phyloP scores from a whole-genome alignment of 2,329 filamentous ascomycete genomes.

The Monosporascus cannonballus region DNA sequence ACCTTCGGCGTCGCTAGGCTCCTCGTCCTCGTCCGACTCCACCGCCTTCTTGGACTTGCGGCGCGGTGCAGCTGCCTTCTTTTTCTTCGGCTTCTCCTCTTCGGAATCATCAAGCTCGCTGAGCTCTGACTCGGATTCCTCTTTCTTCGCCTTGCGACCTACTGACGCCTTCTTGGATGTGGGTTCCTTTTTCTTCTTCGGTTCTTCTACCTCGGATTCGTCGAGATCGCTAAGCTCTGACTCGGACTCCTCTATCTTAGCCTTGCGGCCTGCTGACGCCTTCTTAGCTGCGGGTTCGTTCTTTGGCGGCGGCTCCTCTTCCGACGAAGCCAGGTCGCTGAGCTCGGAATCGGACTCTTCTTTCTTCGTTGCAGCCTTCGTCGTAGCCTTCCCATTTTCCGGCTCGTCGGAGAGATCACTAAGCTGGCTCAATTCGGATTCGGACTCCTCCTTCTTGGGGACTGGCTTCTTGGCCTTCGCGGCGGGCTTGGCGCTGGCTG shows the following conservation, averaged over 20 bases:
- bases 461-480: slow-evolving; percentile 21
- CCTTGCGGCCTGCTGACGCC: slow-evolving; percentile 6
- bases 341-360: slow-evolving; percentile 17
- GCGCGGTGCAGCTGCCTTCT: slow-evolving; percentile 14
- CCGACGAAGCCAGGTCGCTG: slow-evolving; percentile 18
- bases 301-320: slow-evolving; percentile 14
- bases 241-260: slow-evolving; percentile 14
- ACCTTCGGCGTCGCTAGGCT: slow-evolving; percentile 17
- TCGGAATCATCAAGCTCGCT: slow-evolving; percentile 19
- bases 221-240: slow-evolving; percentile 15
- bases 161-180: slow-evolving; percentile 5
- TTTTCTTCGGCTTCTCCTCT: slow-evolving; percentile 20
- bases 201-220: slow-evolving; percentile 23
- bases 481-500: slow-evolving; percentile 13
- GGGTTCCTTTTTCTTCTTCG: slow-evolving; percentile 12
- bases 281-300: slow-evolving; percentile 7
- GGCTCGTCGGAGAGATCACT: slow-evolving; percentile 18
- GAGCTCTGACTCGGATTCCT: slow-evolving; percentile 14
- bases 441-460: slow-evolving; percentile 23
- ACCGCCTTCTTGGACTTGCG: slow-evolving; percentile 22
- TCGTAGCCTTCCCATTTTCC: slow-evolving; percentile 12
- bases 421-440: slow-evolving; percentile 23
- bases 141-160: slow-evolving; percentile 12
- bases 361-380: slow-evolving; percentile 12
- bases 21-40: slow-evolving; percentile 23